Conservation (phyloP, 345 rosid species). For the Citropsis articulata region DNA sequence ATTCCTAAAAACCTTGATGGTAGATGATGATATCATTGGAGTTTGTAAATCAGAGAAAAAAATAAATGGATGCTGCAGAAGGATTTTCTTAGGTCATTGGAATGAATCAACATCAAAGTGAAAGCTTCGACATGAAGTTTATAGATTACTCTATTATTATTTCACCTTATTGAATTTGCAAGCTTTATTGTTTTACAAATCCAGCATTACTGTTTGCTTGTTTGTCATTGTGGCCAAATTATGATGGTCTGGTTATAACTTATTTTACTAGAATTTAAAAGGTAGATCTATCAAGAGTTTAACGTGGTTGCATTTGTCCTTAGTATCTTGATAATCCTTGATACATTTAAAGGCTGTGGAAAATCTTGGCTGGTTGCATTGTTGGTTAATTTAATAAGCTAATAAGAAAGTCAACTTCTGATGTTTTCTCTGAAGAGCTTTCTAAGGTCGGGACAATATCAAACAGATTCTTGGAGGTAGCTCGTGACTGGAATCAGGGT, state of each 20-base stretch:
- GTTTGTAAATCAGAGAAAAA: neutral
- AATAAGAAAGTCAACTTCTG: constrained; percentile 1
- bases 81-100: neutral
- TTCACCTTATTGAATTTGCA: neutral
- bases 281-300: neutral
- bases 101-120: neutral
- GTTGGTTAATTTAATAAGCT: neutral
- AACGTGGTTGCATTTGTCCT: neutral
- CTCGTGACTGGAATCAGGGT: neutral
- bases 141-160: neutral
- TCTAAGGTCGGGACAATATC: neutral
- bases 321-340: neutral
- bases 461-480: neutral
- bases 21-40: neutral
- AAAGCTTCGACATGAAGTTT: neutral
- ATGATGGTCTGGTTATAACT: neutral
- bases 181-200: neutral
- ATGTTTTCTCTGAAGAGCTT: neutral
- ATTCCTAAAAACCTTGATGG: neutral
- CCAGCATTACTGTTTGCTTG: neutral
- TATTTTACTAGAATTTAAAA: neutral
- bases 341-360: neutral
- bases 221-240: neutral
- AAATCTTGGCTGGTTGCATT: neutral
- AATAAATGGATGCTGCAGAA: neutral